Evolutionary conservation across 108 stramenopile species (phyloP).

Genomic region (Nitzschia inconspicua): DNA sequence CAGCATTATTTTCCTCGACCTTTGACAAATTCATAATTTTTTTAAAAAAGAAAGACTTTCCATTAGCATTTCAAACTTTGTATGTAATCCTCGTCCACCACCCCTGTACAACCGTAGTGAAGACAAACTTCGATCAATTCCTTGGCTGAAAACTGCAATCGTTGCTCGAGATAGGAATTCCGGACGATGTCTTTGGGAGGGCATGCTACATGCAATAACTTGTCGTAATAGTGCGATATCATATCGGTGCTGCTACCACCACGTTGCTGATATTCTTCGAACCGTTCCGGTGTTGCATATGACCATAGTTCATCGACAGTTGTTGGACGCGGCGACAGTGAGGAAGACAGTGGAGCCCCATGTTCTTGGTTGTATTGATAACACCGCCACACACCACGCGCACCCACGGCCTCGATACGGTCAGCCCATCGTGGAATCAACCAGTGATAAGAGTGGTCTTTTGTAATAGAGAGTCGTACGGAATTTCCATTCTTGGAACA

Average conservation of each 20-base stretch:
- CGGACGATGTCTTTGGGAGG: constrained; percentile 57
- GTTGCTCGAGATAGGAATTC: constrained; percentile 49
- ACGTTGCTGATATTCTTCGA: constrained; percentile 35
- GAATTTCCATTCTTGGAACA: constrained; percentile 62
- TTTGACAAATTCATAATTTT: too few species aligned
- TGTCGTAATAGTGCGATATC: constrained; percentile 80
- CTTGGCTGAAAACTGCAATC: constrained; percentile 27
- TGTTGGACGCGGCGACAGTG: constrained; percentile 39
- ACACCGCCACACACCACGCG: constrained; percentile 60
- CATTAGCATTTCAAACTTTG: constrained; percentile 4
- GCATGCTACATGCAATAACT: constrained; percentile 65
- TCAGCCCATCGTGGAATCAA: constrained; percentile 70
- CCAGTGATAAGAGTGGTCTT: constrained; percentile 39
- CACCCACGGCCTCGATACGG: constrained; percentile 70
- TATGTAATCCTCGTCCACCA: constrained; percentile 59
- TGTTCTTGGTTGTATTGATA: constrained; percentile 66
- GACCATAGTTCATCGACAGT: constrained; percentile 52
- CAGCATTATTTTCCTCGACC: too few species aligned
- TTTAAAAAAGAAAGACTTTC: too few species aligned
- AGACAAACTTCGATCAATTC: constrained; percentile 62
- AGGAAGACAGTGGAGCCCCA: constrained; percentile 24
- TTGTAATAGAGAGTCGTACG: constrained; percentile 39
- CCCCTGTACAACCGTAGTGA: constrained; percentile 49
- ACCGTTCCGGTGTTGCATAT: constrained; percentile 44
- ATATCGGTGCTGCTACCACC: constrained; percentile 20